Conservation (phyloP, 495 filamentous ascomycete genomes). For the Pseudevernia furfuracea region DNA sequence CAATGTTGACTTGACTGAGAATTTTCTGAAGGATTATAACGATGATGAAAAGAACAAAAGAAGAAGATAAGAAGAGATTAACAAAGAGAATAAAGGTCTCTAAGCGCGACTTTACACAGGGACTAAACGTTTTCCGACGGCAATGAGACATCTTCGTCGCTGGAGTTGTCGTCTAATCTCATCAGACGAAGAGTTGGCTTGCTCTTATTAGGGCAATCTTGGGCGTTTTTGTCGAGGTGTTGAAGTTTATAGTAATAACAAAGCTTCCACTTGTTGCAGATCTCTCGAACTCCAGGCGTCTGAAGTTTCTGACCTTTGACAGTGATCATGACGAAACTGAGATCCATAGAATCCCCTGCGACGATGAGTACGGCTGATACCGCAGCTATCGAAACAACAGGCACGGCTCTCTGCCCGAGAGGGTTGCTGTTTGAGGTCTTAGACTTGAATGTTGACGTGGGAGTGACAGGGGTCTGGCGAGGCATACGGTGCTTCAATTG, state of each 20-base stretch:
- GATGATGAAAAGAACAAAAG: neutral
- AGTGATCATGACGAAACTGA: neutral
- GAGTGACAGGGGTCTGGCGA: neutral
- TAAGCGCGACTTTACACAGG: neutral
- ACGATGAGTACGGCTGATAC: neutral
- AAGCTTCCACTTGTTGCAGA: no score
- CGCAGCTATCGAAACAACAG: neutral
- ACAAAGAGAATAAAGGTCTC: neutral
- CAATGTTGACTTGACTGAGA: neutral
- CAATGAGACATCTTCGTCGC: neutral
- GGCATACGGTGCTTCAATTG: neutral
- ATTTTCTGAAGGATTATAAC: neutral
- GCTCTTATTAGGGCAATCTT: no score
- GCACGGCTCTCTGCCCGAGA: neutral
- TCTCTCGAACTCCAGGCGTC: no score
- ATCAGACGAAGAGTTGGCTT: no score
- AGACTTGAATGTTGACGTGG: neutral
- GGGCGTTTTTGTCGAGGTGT: no score
- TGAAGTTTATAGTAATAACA: no score
- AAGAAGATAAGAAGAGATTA: neutral
- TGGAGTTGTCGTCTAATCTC: no score
- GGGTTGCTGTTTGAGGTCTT: neutral
- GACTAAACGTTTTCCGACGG: neutral
- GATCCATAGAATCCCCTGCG: neutral
- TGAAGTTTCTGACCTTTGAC: no score